Conservation (phyloP, 306 rosid species). For the Vicia sativa region DNA sequence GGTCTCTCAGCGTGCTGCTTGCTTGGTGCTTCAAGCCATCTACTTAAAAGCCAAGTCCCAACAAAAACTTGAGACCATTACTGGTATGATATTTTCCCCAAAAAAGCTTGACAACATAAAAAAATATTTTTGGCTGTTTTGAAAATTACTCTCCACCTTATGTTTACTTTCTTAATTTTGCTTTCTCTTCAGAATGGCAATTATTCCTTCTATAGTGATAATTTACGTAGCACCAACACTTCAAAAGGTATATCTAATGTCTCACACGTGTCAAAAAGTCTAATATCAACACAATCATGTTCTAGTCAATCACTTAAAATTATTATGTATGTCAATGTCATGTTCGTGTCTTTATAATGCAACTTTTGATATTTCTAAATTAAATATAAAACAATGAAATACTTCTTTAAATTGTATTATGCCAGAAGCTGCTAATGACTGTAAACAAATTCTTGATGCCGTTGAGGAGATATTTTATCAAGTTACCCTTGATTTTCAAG, state of each 20-base stretch:
- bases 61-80: constrained; percentile 72
- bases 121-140: constrained; percentile 10
- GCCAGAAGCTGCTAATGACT: constrained; percentile 87
- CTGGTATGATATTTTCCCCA: constrained; percentile 51
- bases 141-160: constrained; percentile 30
- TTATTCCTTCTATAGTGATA: too few relatives aligned
- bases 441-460: constrained; percentile 76
- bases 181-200: too few relatives aligned
- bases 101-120: too few relatives aligned
- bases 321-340: too few relatives aligned
- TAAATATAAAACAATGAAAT: constrained; percentile 30
- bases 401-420: constrained; percentile 41
- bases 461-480: constrained; percentile 77
- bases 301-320: too few relatives aligned
- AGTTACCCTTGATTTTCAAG: constrained; percentile 81
- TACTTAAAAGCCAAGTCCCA: constrained; percentile 88
- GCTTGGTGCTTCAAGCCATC: constrained; percentile 91
- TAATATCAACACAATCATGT: too few relatives aligned
- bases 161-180: too few relatives aligned
- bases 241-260: too few relatives aligned
- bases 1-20: constrained; percentile 83
- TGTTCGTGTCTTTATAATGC: too few relatives aligned
- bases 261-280: too few relatives aligned
- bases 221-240: too few relatives aligned
- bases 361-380: constrained; percentile 15